These are phyloP conservation scores for Gentiana dahurica DNA, from an alignment of 257 asterid species.

Conservation along the genomic window DNA sequence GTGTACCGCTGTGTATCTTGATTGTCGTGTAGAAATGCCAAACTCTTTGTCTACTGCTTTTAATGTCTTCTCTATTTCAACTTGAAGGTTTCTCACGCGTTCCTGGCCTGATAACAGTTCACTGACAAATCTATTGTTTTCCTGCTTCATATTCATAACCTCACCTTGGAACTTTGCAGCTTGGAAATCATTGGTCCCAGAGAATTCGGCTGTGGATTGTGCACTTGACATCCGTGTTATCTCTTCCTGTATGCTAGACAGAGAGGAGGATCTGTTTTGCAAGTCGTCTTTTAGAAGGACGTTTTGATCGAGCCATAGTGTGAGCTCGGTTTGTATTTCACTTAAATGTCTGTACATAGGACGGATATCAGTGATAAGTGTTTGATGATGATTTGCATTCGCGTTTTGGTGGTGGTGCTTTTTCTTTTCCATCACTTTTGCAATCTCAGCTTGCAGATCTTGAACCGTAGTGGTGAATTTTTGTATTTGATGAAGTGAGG, in stretches of 20 bases:
- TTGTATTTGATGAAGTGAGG: slow-evolving; percentile 25
- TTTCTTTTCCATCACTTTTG: slow-evolving; percentile 16
- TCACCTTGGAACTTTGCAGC: slow-evolving; percentile 49
- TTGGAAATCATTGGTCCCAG: slow-evolving; percentile 29
- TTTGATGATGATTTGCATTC: slow-evolving; percentile 1
- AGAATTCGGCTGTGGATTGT: slow-evolving; percentile 2
- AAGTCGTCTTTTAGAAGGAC: no score
- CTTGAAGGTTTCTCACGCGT: slow-evolving; percentile 19
- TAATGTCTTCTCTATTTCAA: slow-evolving; percentile 26
- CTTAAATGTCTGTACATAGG: slow-evolving; percentile 29
- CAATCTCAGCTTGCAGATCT: slow-evolving; percentile 29
- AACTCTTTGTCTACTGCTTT: slow-evolving; percentile 25
- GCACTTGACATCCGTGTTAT: no score
- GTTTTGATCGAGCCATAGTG: no score
- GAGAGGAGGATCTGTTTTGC: no score
- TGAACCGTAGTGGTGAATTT: slow-evolving; percentile 22
- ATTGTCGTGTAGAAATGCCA: slow-evolving; percentile 14
- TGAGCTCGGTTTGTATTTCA: no score
- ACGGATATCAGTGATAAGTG: slow-evolving; percentile 26
- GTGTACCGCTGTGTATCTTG: slow-evolving; percentile 11
- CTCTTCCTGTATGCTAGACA: no score
- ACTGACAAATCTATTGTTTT: slow-evolving; percentile 25
- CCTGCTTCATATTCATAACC: slow-evolving; percentile 38
- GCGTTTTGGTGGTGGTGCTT: slow-evolving; percentile 5
- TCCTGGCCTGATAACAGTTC: slow-evolving; percentile 23